Conservation (phyloP, 1,284 basidiomycete species). For the Trichosporon coremiiforme region DNA sequence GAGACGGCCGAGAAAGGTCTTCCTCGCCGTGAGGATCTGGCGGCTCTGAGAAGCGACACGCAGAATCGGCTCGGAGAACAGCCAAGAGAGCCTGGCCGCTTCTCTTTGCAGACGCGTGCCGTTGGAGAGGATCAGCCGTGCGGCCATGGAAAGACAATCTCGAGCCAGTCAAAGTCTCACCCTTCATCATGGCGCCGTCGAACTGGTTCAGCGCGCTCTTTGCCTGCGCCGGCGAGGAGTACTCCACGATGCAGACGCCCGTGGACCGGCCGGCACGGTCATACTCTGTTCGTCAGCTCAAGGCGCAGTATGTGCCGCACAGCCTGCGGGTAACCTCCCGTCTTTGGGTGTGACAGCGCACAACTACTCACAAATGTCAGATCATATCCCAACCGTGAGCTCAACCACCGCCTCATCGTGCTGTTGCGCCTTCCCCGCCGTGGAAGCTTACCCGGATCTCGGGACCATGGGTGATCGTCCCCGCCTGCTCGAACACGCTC, state of each 20-base stretch:
- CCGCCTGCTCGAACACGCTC: constrained; percentile 89
- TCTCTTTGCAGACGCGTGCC: too few species aligned
- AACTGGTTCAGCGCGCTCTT: constrained; percentile 81
- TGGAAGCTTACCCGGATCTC: constrained; percentile 76
- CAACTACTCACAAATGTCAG: constrained; percentile 34
- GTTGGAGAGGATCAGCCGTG: too few species aligned
- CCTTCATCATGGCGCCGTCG: constrained; percentile 86
- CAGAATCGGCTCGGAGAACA: too few species aligned
- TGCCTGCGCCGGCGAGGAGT: constrained; percentile 76
- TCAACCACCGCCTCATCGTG: constrained; percentile 15
- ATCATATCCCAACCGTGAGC: constrained; percentile 37
- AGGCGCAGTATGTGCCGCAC: too few species aligned
- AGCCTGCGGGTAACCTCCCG: too few species aligned
- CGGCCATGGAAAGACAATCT: too few species aligned
- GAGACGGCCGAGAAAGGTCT: too few species aligned
- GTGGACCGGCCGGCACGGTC: constrained; percentile 92
- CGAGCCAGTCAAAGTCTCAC: constrained; percentile 57
- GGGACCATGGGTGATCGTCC: constrained; percentile 87
- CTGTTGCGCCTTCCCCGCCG: constrained; percentile 1
- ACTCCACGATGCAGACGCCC: constrained; percentile 78
- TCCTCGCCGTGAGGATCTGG: too few species aligned
- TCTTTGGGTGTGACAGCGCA: too few species aligned
- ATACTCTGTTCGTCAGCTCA: constrained; percentile 65
- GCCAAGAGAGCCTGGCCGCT: too few species aligned
- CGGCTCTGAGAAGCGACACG: too few species aligned